Base-by-base conservation (phyloP, 352 stramenopile species). In the Albugo candida region DNA sequence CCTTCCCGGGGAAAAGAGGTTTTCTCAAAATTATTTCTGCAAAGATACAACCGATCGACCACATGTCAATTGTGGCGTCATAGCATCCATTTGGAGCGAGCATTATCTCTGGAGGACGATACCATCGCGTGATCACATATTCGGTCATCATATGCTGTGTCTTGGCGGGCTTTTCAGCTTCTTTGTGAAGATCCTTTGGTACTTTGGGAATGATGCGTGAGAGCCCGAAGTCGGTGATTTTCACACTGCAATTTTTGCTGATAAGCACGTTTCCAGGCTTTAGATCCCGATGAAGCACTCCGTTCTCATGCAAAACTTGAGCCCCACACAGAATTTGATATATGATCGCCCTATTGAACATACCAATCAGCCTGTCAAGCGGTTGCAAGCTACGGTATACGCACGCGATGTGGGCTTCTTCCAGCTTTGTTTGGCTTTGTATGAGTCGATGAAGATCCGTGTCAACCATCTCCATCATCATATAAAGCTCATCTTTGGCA, bases 391-490 rank as follows among this genome's bases (percentile, higher is more conserved):
- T 37, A 20, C 14, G 16, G 46, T 16, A 16, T 12, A 65, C 67
- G 49, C 64, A 76, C 51, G 76, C 72, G 39, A 84, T 58, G 45
- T 86, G 78, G 20, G 75, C 67, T 47, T 84, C 71, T 42, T 85
- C 70, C 11, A 89, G 70, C 49, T 85, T 89, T 5, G 76, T 89
- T 48, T 86, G 84, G 60, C 67, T 87, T 60, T 89, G 79, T 37
- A 94, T 92, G 49, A 94, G 68, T 0, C 77, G 65, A 41, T 93
- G 82, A 34, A 97, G 65, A 59, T 97, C 88, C 5, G 78, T 95
- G 56, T 97, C 88, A 11, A 96, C 78, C 34, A 96, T 70, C 39
- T 95, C 81, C 87, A 96, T 96, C 57, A 94, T 92, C 52, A 97
- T 83, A 57, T 96, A 97, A 14, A 97, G 65, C 58, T 95, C 86